Conservation (phyloP, 805 yeast genomes). For the Candida awuae region DNA sequence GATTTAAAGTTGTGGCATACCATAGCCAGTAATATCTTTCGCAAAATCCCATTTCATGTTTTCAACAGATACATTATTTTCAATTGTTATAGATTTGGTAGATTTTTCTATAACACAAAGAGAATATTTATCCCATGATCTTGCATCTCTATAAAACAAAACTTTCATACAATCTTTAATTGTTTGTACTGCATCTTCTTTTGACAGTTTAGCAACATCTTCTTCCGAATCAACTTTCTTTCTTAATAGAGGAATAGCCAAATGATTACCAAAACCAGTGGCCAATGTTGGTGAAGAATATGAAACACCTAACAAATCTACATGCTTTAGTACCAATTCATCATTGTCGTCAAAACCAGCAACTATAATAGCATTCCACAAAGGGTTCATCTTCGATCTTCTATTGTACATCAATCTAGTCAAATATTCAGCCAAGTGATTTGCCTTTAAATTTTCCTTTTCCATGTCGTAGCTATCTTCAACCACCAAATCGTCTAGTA, state of each 20-base stretch:
- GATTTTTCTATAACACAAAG: constrained; percentile 66
- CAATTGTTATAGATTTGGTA: constrained; percentile 47
- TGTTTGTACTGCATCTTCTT: constrained; percentile 69
- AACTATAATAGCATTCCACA: constrained; percentile 90
- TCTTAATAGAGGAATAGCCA: constrained; percentile 89
- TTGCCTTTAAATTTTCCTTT: constrained; percentile 62
- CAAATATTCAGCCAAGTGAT: constrained; percentile 80
- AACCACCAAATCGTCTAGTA: constrained; percentile 69
- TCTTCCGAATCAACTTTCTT: constrained; percentile 71
- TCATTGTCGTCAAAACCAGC: constrained; percentile 75
- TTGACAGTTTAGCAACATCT: constrained; percentile 60
- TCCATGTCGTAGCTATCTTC: constrained; percentile 75
- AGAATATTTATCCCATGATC: constrained; percentile 81
- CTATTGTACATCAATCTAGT: constrained; percentile 78
- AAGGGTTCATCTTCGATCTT: constrained; percentile 89
- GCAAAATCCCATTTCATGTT: constrained; percentile 90
- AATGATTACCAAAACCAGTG: constrained; percentile 93
- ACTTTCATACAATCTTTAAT: constrained; percentile 87
- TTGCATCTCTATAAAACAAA: constrained; percentile 90
- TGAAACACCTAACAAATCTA: constrained; percentile 86
- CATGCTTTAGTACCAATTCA: constrained; percentile 73
- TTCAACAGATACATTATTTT: constrained; percentile 55
- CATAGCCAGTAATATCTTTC: constrained; percentile 80
- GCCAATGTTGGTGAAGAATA: constrained; percentile 84
- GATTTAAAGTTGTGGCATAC: constrained; percentile 33